These are phyloP conservation scores for Penicillium soppii DNA, from an alignment of 495 filamentous ascomycete genomes.

Conservation along the genomic window DNA sequence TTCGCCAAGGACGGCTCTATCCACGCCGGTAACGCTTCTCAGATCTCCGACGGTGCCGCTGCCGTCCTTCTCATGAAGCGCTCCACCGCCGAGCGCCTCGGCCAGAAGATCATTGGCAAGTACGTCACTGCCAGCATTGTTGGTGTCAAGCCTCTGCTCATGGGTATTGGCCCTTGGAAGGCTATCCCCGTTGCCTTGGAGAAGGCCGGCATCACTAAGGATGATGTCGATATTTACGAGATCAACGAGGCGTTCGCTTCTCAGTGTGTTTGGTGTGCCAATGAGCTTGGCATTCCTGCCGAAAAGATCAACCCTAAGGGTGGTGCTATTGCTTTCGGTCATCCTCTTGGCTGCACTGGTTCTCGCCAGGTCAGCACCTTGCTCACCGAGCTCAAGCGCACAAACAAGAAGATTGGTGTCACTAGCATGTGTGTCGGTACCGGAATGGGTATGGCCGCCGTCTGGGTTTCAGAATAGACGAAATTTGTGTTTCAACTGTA, in stretches of 20 bases:
- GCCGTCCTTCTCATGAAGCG: constrained; percentile 96
- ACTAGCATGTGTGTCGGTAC: constrained; percentile 98
- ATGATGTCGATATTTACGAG: constrained; percentile 96
- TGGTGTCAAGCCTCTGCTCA: constrained; percentile 88
- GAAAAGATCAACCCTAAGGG: constrained; percentile 95
- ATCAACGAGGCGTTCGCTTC: constrained; percentile 99
- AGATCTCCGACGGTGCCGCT: constrained; percentile 94
- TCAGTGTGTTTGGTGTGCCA: constrained; percentile 91
- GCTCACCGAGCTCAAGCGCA: constrained; percentile 82
- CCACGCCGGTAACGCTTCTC: constrained; percentile 93
- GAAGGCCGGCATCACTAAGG: constrained; percentile 81
- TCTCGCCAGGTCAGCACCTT: constrained; percentile 91
- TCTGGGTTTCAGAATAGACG: constrained; percentile 83
- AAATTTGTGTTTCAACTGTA: constrained; percentile 16
- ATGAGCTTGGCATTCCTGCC: constrained; percentile 76
- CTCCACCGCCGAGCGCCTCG: constrained; percentile 81
- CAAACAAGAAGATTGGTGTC: constrained; percentile 78
- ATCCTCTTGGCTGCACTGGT: constrained; percentile 93
- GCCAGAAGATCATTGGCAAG: constrained; percentile 88
- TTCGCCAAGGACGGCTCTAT: constrained; percentile 91
- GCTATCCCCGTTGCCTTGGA: constrained; percentile 89
- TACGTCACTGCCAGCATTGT: constrained; percentile 81
- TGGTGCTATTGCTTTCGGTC: constrained; percentile 97
- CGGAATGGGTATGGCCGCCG: constrained; percentile 95
- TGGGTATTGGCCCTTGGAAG: constrained; percentile 95